These are phyloP conservation scores for Puccinia sorghi DNA, from an alignment of 1,284 basidiomycete genomes.

Conservation along the genomic window DNA sequence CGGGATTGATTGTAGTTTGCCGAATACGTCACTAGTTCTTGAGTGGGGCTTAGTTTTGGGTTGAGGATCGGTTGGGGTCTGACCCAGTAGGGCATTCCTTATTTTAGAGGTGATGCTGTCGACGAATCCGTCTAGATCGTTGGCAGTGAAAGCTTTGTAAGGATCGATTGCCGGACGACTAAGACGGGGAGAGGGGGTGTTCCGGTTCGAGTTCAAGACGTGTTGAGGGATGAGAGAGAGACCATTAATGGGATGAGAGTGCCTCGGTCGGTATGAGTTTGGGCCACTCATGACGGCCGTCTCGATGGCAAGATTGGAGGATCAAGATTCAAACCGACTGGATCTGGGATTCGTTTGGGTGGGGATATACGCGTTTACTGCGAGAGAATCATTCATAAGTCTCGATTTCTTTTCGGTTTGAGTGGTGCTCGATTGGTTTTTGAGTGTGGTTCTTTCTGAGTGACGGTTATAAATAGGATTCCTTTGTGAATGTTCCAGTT, in stretches of 20 bases:
- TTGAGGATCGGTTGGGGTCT: background rate
- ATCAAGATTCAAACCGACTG: background rate
- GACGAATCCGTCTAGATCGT: conserved; percentile 46
- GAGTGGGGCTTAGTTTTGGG: background rate
- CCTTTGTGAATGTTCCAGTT: too few relatives aligned
- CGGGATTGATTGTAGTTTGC: conserved; percentile 7
- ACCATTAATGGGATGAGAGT: conserved; percentile 47
- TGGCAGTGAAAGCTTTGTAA: conserved; percentile 43
- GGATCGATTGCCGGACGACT: conserved; percentile 42
- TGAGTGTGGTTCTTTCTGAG: too few relatives aligned
- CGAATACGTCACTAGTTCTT: conserved; percentile 34
- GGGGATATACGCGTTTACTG: background rate
- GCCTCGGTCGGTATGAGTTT: conserved; percentile 30
- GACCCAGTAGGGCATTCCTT: conserved; percentile 31
- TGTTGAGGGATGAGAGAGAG: conserved; percentile 49
- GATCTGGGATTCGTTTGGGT: background rate
- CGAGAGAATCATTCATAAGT: too few relatives aligned
- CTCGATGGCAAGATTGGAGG: background rate
- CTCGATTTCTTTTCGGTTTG: too few relatives aligned
- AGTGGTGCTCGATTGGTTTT: too few relatives aligned
- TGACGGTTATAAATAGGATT: too few relatives aligned
- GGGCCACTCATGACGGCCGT: conserved; percentile 8
- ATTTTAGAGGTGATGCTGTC: conserved; percentile 46
- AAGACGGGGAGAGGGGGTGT: conserved; percentile 35
- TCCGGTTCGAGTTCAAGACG: conserved; percentile 23